These are phyloP conservation scores for Gleditsia sinensis DNA, from an alignment of 306 rosid genomes.

Conservation along the genomic window DNA sequence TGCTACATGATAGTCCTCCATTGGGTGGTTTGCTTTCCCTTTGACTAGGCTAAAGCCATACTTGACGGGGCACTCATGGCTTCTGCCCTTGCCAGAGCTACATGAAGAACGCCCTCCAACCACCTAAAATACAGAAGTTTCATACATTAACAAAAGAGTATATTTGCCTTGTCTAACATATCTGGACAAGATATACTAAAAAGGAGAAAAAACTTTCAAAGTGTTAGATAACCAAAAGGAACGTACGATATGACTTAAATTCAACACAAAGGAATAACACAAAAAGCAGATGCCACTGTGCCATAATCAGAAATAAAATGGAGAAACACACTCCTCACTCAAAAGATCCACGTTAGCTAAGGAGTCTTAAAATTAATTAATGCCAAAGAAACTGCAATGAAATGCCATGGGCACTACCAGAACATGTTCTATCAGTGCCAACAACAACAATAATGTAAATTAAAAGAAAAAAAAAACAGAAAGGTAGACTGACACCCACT, in stretches of 20 bases:
- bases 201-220: not conserved
- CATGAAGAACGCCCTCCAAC: conserved; percentile 73
- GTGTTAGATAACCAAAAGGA: not conserved
- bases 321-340: conserved; percentile 17
- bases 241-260: not conserved
- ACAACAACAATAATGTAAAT: not conserved
- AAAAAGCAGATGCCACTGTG: conserved; percentile 17
- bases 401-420: not conserved
- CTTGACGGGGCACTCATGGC: conserved; percentile 61
- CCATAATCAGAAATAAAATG: conserved; percentile 19
- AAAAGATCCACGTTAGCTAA: conserved; percentile 2
- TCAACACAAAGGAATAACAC: not conserved
- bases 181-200: conserved; percentile 8
- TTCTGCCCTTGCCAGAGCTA: conserved; percentile 83
- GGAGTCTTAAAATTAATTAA: conserved; percentile 22
- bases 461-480: not conserved
- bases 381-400: conserved; percentile 8
- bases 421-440: conserved; percentile 5
- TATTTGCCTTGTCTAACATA: not conserved
- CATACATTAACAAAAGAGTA: conserved; percentile 15
- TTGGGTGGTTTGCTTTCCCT: conserved; percentile 96
- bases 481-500: conserved; percentile 4
- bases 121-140: conserved; percentile 47
- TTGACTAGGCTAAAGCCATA: conserved; percentile 90
- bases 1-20: conserved; percentile 92